These are phyloP conservation scores for Ogataea pilisensis DNA, from an alignment of 805 yeast species.

Conservation along the genomic window DNA sequence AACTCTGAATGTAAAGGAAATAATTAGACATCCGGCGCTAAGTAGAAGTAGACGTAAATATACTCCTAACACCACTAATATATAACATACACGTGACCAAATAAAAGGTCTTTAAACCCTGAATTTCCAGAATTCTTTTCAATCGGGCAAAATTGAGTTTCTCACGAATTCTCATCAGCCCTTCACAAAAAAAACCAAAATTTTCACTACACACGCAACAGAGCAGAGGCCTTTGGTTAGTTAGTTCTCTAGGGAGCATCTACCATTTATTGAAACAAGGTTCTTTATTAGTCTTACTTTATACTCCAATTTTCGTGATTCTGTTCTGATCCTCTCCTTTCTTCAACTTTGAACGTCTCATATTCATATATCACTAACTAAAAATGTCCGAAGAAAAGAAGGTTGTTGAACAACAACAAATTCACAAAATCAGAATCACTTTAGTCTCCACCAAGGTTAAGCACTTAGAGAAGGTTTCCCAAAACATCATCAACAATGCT, in stretches of 20 bases:
- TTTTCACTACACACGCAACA: too few species aligned
- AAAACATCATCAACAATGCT: conserved; percentile 87
- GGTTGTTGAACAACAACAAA: conserved; percentile 74
- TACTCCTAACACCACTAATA: not conserved
- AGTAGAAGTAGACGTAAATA: too few species aligned
- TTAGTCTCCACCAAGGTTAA: conserved; percentile 98
- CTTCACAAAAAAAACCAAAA: too few species aligned
- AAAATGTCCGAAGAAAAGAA: conserved; percentile 83
- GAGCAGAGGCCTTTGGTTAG: too few species aligned
- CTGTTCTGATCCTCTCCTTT: conserved; percentile 2
- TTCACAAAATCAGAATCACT: conserved; percentile 98
- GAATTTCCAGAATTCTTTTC: too few species aligned
- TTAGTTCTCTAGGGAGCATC: not conserved
- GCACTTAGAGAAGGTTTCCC: conserved; percentile 95
- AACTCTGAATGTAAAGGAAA: too few species aligned
- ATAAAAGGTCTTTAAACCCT: not conserved
- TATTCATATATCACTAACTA: conserved; percentile 18
- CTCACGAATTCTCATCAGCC: not conserved
- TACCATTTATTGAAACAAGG: too few species aligned
- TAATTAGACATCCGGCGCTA: too few species aligned
- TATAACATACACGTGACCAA: not conserved
- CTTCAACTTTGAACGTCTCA: conserved; percentile 35
- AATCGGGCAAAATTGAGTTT: too few species aligned
- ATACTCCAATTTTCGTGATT: too few species aligned
- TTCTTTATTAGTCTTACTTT: too few species aligned